A percentile compares a stretch with the other conserved stretches of the same genome.
Evolutionary conservation across 2,329 filamentous ascomycete genomes (phyloP).

Genomic region (Lecanicillium sp.): DNA sequence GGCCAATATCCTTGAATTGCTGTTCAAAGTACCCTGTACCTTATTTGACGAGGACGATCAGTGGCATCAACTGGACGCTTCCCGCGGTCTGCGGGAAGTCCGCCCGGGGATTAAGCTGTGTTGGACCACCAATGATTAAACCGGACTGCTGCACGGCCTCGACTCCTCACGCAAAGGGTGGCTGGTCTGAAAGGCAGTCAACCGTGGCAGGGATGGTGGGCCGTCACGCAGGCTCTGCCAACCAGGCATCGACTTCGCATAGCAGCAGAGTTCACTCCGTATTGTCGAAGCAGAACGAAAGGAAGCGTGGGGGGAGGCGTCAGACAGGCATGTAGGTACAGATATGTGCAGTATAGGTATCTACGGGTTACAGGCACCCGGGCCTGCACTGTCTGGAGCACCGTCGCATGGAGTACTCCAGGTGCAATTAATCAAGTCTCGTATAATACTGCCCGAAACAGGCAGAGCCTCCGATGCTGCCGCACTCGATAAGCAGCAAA

Average conservation of each 20-base stretch:
- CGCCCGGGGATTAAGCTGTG: not conserved
- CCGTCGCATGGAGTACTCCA: not conserved
- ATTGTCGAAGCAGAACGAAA: not conserved
- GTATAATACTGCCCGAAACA: slow-evolving; percentile 1
- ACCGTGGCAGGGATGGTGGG: not conserved
- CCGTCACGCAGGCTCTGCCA: not conserved
- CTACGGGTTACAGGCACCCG: not conserved
- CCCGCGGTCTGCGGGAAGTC: too few relatives aligned
- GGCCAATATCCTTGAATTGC: not conserved
- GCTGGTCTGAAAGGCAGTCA: too few relatives aligned
- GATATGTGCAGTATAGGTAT: not conserved
- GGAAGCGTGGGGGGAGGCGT: not conserved
- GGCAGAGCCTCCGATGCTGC: not conserved
- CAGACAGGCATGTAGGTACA: not conserved
- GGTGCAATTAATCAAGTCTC: not conserved
- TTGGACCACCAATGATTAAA: not conserved
- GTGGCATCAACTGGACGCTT: too few relatives aligned
- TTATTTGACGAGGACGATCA: too few relatives aligned
- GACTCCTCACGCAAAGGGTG: too few relatives aligned
- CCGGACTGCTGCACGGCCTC: not conserved
- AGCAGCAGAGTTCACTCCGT: too few relatives aligned
- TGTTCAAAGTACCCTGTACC: too few relatives aligned
- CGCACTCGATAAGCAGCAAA: not conserved
- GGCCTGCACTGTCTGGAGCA: not conserved
- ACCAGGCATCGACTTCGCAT: too few relatives aligned